Base-by-base conservation (phyloP, 768 basidiomycete species). In the Vararia minispora region DNA sequence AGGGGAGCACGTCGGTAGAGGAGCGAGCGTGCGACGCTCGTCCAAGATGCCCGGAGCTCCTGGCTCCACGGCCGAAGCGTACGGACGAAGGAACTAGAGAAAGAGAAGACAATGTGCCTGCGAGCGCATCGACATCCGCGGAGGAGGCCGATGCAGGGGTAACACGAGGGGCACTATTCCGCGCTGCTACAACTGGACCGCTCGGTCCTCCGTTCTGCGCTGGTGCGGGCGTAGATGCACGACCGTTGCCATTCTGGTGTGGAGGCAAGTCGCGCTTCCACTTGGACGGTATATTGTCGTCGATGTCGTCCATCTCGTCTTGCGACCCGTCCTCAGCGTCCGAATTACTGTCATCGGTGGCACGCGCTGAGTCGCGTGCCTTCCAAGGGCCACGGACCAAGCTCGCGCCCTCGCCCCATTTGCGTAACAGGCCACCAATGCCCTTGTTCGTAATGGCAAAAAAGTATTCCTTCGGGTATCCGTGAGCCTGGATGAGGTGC, bases 401-500 rank as follows among this genome's bases (percentile, higher is more conserved):
- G 48, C 82, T 87, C 4, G 74, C 87, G 5, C 86, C 87, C 42
- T 84, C 82, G 8, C 87, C 87, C 83, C 85, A 89, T 51, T 64
- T 72, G 54, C 74, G 72, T 39, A 89, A 56, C 13, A 90, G 60
- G 3, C 80, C 84, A 10, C 86, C 87, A 10, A 90, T 75, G 16
- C 90, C 90, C 54, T 85, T 89, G 59, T 91, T 91, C 12, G 86
- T 90, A 14, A 94, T 80, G 14, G 83, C 74, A 55, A 92, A 94
- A 59, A 88, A 92, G 57, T 81, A 94, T 52, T 90, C 75, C 53
- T 86, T 86, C 4, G 89, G 88, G 53, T 81, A 94, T 35, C 69
- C 74, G 50, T 94, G 90, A 11, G 66, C 73, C 49, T 79, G 69
- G 32, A 92, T 85, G 37, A 94, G 69, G 61, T 92, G 90, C 30